Conservation (phyloP, 1,284 basidiomycete species). For the Athelia psychrophila region DNA sequence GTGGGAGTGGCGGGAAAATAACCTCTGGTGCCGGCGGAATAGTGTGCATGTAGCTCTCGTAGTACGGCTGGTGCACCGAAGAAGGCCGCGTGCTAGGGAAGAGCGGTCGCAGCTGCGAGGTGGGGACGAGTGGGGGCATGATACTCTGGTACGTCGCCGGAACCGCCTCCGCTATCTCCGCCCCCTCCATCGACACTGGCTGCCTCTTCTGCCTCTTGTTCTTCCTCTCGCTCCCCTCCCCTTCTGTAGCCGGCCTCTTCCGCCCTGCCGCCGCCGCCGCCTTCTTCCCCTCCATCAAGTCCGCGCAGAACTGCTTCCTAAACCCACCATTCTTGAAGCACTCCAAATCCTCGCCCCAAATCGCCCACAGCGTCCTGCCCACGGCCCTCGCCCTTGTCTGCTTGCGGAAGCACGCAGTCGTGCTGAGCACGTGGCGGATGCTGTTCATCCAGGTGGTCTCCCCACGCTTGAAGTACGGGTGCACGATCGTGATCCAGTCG, state of each 20-base stretch:
- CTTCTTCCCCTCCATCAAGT: slow-evolving; percentile 45
- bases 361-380: slow-evolving; percentile 75
- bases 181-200: slow-evolving; percentile 12
- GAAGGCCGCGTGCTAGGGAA: slow-evolving; percentile 56
- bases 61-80: slow-evolving; percentile 68
- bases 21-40: slow-evolving; percentile 48
- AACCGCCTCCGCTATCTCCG: neutral
- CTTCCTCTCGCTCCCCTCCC: slow-evolving; percentile 38
- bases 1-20: slow-evolving; percentile 67
- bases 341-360: slow-evolving; percentile 68
- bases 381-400: slow-evolving; percentile 61
- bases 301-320: slow-evolving; percentile 65
- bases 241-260: slow-evolving; percentile 29
- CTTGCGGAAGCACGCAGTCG: slow-evolving; percentile 77
- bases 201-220: slow-evolving; percentile 48
- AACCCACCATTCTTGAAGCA: slow-evolving; percentile 72
- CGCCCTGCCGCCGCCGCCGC: slow-evolving; percentile 40
- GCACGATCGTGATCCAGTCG: slow-evolving; percentile 91
- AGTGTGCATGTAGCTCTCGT: slow-evolving; percentile 44
- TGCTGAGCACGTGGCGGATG: slow-evolving; percentile 83
- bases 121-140: slow-evolving; percentile 29
- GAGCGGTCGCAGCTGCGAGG: slow-evolving; percentile 42
- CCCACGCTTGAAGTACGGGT: slow-evolving; percentile 89
- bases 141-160: slow-evolving; percentile 11
- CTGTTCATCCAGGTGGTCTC: slow-evolving; percentile 97